These are phyloP conservation scores for Entrophospora sp. DNA, from an alignment of 192 early-diverging fungal genomes.

Conservation along the genomic window DNA sequence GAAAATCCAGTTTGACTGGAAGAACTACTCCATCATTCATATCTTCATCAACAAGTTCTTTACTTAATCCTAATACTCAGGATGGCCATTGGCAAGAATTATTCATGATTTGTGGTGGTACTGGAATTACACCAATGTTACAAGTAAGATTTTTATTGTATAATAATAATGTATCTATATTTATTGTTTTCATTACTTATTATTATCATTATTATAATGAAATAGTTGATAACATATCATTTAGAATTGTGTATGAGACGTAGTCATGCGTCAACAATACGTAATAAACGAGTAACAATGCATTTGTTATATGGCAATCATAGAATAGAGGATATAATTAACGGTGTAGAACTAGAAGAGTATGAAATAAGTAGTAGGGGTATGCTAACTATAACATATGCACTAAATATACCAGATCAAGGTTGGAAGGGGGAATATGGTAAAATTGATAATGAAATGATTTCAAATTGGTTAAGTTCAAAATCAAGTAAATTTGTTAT, in stretches of 20 bases:
- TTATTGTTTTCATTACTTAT: neutral
- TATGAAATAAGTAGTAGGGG: neutral
- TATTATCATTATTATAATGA: neutral
- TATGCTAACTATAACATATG: slow-evolving; percentile 1
- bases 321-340: neutral
- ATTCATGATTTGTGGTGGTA: slow-evolving; percentile 21
- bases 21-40: neutral
- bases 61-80: neutral
- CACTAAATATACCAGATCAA: neutral
- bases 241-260: too few relatives aligned
- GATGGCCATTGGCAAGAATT: slow-evolving; percentile 19
- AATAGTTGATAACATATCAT: slow-evolving; percentile 3
- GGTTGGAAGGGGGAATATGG: neutral
- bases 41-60: neutral
- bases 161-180: neutral
- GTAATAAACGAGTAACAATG: neutral
- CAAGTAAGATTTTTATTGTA: neutral
- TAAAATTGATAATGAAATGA: neutral
- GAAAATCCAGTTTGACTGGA: neutral
- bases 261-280: neutral
- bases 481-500: too few relatives aligned
- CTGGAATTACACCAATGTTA: slow-evolving; percentile 18
- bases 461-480: slow-evolving; percentile 13
- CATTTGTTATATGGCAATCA: neutral
- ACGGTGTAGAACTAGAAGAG: neutral